Base-by-base conservation (phyloP, 108 stramenopile species). In the Skeletonema grethae region DNA sequence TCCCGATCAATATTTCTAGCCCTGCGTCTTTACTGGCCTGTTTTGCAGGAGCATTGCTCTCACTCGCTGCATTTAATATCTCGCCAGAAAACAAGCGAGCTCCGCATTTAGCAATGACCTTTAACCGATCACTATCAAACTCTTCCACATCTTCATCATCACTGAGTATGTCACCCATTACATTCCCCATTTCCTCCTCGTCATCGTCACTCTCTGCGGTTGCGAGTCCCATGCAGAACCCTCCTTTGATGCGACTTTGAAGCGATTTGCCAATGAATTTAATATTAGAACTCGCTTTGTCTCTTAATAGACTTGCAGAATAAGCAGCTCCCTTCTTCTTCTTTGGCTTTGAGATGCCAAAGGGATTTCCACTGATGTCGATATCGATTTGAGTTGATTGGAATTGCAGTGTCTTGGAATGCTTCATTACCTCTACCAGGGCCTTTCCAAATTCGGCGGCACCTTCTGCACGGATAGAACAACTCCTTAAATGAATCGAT, bases 331-430 rank as follows among this genome's bases (percentile, higher is more conserved):
- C 84, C 28, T 70, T 80, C 31, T 83, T 82, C 71, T 85, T 88
- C 30, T 65, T 72, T 57, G 77, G 80, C 28, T 82, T 73, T 29
- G 82, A 48, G 48, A 82, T 79, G 30, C 93, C 93, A 32, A 94
- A 65, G 18, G 82, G 88, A 72, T 94, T 94, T 1, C 93, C 93
- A 77, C 90, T 91, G 1, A 94, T 63, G 58, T 94, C 93, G 18
- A 93, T 65, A 15, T 57, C 32, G n/a, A 72, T 16, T 16, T 41
- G 39, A 68, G 31, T 36, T 13, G 36, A 50, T 3, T 12, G 11
- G n/a, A 38, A 15, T 55, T 46, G 25, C 5, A 45, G 11, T 0
- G 24, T 34, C 55, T n/a, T 36, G 8, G 25, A 65, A 13, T 4
- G 55, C 24, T 63, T 64, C 45, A 73, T 70, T 36, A 88, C 16